A percentile compares a stretch with the other conserved stretches of the same genome.
These are phyloP conservation scores for Cryphonectria parasitica DNA, from an alignment of 2,329 filamentous ascomycete species.

Conservation along the genomic window DNA sequence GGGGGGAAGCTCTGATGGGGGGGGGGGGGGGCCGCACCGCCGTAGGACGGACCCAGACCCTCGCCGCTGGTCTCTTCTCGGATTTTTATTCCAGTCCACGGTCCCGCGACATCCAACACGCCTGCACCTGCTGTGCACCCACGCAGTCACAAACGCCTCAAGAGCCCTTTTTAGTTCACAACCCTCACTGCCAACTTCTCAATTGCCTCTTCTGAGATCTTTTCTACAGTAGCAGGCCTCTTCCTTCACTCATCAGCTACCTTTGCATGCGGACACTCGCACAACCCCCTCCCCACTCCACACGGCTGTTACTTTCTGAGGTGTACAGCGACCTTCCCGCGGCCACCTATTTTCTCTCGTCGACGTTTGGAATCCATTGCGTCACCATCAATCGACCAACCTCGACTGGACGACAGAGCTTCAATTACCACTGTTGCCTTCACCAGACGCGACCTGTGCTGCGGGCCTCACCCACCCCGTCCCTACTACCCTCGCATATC, in stretches of 20 bases:
- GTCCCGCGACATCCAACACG: neutral
- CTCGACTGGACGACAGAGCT: neutral
- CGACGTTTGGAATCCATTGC: conserved; percentile 8
- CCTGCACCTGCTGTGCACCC: neutral
- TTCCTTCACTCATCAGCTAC: neutral
- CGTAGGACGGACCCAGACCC: neutral
- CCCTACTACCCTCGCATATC: neutral
- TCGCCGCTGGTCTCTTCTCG: neutral
- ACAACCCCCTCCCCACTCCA: neutral
- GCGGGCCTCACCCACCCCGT: neutral
- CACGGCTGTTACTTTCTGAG: neutral
- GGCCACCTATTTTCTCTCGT: neutral
- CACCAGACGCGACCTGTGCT: neutral
- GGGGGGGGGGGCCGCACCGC: neutral
- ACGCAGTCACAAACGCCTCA: neutral
- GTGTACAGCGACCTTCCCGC: neutral
- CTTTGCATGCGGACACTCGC: neutral
- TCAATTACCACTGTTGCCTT: neutral
- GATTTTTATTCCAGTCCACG: neutral
- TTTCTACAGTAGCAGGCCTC: neutral
- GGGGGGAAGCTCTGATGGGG: neutral
- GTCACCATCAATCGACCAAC: conserved; percentile 11
- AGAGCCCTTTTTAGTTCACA: neutral
- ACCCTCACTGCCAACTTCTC: neutral
- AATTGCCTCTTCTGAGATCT: neutral